These are phyloP conservation scores for Berkeleyomyces basicola DNA, from an alignment of 2,329 filamentous ascomycete species.

Conservation along the genomic window DNA sequence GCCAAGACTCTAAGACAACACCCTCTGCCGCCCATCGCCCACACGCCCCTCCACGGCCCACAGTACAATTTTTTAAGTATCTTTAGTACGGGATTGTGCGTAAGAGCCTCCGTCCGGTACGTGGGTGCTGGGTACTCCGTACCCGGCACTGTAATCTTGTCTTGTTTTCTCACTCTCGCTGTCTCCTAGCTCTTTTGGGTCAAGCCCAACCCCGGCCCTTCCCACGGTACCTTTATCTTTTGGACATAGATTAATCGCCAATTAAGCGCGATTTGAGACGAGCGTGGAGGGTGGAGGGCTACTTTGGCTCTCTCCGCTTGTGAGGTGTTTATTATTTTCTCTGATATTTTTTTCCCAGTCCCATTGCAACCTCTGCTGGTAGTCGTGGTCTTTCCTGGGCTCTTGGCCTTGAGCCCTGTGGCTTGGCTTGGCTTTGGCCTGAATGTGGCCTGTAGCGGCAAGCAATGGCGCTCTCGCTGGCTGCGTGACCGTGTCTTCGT, in stretches of 20 bases:
- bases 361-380: not conserved
- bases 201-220: not conserved
- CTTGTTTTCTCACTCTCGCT: not conserved
- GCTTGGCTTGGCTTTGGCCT: not conserved
- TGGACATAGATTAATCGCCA: not conserved
- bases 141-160: slow-evolving; percentile 1
- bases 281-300: not conserved
- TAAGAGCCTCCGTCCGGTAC: not conserved
- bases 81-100: slow-evolving; percentile 2
- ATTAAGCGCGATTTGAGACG: not conserved
- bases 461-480: no score
- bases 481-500: no score
- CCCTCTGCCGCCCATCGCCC: not conserved
- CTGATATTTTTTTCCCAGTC: not conserved
- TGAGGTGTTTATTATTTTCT: not conserved
- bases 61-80: not conserved
- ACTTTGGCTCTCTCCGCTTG: not conserved
- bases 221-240: not conserved
- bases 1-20: not conserved
- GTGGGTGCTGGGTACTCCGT: not conserved
- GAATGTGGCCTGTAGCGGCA: not conserved
- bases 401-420: not conserved
- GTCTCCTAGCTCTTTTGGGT: not conserved
- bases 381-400: not conserved
- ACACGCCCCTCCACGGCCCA: not conserved